A percentile compares a stretch with the other conserved stretches of the same genome.
Evolutionary conservation across 352 stramenopile species (phyloP).

Genomic region (Globisporangium cylindrosporum): DNA sequence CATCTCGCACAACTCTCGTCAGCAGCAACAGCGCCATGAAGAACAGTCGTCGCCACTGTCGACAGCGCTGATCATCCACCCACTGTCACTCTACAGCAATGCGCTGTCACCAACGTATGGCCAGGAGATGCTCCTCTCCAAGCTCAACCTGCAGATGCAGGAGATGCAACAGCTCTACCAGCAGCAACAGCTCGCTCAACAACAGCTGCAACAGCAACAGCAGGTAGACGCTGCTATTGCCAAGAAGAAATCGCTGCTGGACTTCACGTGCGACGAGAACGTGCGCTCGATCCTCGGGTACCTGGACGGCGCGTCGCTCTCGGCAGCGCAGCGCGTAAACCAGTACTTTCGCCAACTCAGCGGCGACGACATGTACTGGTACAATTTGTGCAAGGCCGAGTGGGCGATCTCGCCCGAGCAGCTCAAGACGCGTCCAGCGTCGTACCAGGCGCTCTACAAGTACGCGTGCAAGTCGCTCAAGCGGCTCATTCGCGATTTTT

Average conservation of each 20-base stretch:
- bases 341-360: constrained; percentile 51
- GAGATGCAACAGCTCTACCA: constrained; percentile 33
- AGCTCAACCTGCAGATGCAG: constrained; percentile 27
- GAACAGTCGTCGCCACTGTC: neutral
- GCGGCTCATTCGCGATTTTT: constrained; percentile 69
- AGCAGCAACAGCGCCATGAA: neutral
- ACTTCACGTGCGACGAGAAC: constrained; percentile 79
- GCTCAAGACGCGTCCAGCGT: constrained; percentile 50
- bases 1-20: neutral
- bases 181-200: constrained; percentile 15
- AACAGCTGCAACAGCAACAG: constrained; percentile 13
- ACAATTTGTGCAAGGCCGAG: constrained; percentile 60
- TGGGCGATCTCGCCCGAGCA: constrained; percentile 77
- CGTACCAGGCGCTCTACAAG: constrained; percentile 76
- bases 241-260: constrained; percentile 37
- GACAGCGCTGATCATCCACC: constrained; percentile 65
- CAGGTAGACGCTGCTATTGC: neutral
- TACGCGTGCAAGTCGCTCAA: constrained; percentile 69
- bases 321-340: constrained; percentile 48
- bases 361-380: constrained; percentile 63
- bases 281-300: constrained; percentile 59
- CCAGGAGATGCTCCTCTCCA: constrained; percentile 35
- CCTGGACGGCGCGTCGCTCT: constrained; percentile 69
- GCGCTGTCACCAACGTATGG: constrained; percentile 29
- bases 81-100: constrained; percentile 43